Percentiles rank a stretch among this genome's conserved stretches.
Evolutionary conservation across 345 rosid genomes (phyloP).

Genomic region (Geranium rotundifolium): DNA sequence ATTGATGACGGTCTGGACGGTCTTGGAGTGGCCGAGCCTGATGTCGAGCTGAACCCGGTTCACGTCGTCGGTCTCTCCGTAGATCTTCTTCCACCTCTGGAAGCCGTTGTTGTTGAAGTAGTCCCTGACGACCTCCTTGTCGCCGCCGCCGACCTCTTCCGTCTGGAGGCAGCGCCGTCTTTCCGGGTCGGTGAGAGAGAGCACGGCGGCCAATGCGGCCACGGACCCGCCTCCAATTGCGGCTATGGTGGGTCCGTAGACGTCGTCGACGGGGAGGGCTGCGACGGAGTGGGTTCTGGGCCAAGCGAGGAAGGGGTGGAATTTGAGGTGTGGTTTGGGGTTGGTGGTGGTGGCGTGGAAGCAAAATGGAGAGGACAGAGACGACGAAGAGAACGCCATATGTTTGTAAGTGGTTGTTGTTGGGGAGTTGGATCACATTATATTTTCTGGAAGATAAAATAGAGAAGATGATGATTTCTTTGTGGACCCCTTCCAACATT

Average conservation of each 20-base stretch:
- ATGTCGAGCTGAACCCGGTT: slow-evolving; percentile 76
- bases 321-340: slow-evolving; percentile 20
- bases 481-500: too few species aligned
- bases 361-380: slow-evolving; percentile 33
- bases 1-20: slow-evolving; percentile 65
- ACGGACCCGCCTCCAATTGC: slow-evolving; percentile 72
- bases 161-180: slow-evolving; percentile 72
- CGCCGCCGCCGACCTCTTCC: slow-evolving; percentile 85
- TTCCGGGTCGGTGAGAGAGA: slow-evolving; percentile 71
- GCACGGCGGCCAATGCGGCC: slow-evolving; percentile 77
- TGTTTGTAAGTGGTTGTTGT: too few species aligned
- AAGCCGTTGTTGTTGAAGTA: slow-evolving; percentile 83
- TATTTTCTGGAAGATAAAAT: too few species aligned
- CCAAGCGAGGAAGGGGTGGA: neutral
- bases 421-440: too few species aligned
- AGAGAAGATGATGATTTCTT: too few species aligned
- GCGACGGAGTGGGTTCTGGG: slow-evolving; percentile 32
- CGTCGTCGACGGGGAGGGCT: slow-evolving; percentile 30
- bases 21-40: slow-evolving; percentile 71
- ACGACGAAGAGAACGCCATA: slow-evolving; percentile 61
- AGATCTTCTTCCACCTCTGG: slow-evolving; percentile 91
- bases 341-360: slow-evolving; percentile 11
- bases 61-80: slow-evolving; percentile 82
- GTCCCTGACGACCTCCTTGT: slow-evolving; percentile 85
- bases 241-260: slow-evolving; percentile 57